Base-by-base conservation (phyloP, 768 basidiomycete species). In the Melanogaster broomeanus region DNA sequence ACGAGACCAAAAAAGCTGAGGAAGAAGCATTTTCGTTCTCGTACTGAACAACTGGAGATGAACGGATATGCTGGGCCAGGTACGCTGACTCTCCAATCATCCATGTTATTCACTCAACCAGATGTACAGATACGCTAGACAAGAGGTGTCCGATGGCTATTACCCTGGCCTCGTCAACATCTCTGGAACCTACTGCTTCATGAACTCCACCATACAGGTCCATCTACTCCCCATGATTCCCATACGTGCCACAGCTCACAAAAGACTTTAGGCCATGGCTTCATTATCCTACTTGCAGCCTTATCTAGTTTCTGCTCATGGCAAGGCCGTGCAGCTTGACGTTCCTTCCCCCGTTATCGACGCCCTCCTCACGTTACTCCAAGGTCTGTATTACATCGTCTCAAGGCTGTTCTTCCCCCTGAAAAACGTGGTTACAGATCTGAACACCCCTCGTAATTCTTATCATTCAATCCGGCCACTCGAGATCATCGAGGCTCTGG, bases 141-240 rank as follows among this genome's bases (percentile, higher is more conserved):
- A 63, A 41, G 67, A 59, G 25, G 38, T 37, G 15, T 41, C 38
- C 28, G 63, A 77, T 15, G 76, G 78, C 19, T 79, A 84, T 61
- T 97, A 91, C 68, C 89, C 94, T 2, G 95, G 95, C 0, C 85
- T 98, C 44, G 89, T 97, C 64, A 98, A 98, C 62, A 87, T 95
- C 33, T 95, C 93, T 9, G 95, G 95, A 11, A 96, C 93, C 45
- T 90, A 96, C 58, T 98, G 96, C 65, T 98, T 97, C 75, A 90
- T 98, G 85, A 96, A 98, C 67, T 94, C 96, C 12, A 93, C 93
- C 3, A 74, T 98, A 10, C 96, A 98, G 81, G 91, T 82, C 61
- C 65, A 66, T 63, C 58, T 45, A 27, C 15, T 15, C 25, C 42
- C 45, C 42, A 43, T 11, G 0, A 18, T 45, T 0, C 25, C 33